Base-by-base conservation (phyloP, 2,329 filamentous ascomycete genomes). In the Xylaria polymorpha region DNA sequence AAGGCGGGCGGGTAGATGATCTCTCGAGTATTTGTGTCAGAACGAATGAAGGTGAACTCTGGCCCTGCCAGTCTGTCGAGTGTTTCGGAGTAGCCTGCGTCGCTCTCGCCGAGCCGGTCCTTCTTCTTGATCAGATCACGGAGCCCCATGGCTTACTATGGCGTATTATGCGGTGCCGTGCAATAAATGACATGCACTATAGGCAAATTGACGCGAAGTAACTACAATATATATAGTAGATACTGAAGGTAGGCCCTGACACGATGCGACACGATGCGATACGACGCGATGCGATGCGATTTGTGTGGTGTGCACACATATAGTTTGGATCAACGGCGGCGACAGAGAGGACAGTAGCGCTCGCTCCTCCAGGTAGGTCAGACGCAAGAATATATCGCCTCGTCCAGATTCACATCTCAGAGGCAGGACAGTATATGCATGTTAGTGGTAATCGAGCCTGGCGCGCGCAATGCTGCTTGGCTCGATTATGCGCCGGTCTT, bases 21-120 rank as follows among this genome's bases (percentile, higher is more conserved):
- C 79, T 98, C 94, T 78, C 94, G 88, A 1, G 91, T 90, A 72
- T 90, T 82, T 0, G 94, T 97, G 77, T 97, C 95, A 72, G 93
- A 91, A 70, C 94, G 91, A 77, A 96, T 86, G 82, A 98, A 94
- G 71, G 87, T 93, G 83, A 98, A 94, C 74, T 92, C 90, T 66
- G 91, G 90, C 1, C 84, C 79, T 61, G 78, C 77, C 48, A 83
- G 78, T 64, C 75, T 79, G 53, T 79, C 74, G 61, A 81, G 75
- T 22, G 81, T 79, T 69, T 80, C 79, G 70, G 80, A 75, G 69
- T 82, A 79, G 69, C 77, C 74, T n/a, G 78, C 68, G 43, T 79
- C 74, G 51, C 74, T 75, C 29, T 80, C 77, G 18, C 81, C 80
- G 61, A 84, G 74, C 70, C 80, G 80, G 68, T 86, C 82, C 78